Evolutionary conservation across 2,329 filamentous ascomycete genomes (phyloP), one percentile per base, ranked within the genome.

Genomic region (Fusarium pseudoanthophilum): DNA sequence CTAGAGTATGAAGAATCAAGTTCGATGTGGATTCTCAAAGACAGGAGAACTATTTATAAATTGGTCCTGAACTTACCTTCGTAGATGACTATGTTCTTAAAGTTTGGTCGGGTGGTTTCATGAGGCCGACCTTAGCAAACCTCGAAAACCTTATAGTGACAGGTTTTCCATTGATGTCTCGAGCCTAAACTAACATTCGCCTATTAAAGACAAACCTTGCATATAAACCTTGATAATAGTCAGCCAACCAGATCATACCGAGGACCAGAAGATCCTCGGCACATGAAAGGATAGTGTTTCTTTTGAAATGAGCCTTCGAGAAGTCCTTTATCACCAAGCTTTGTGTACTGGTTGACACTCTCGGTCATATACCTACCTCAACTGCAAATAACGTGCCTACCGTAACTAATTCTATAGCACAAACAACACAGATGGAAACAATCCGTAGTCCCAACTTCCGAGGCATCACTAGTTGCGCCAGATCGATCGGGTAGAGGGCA

Each of bases 21-120:
- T 49, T 32, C 21, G 15, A 49, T 3, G 28, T 2, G 28, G 32
- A 13, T 18, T 13, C 3, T 49, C 1, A 18, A 9, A 0, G 5
- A 18, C 28, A 18, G 0, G 21, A 32, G 15, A 32, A 13, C 28
- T 18, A 18, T 24, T 49, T 30, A 24, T n/a, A 32, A 6, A 32
- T 7, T 18, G 3, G 21, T 4, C 1, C 0, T 9, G 4, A 32
- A 4, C 4, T 18, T 5, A 3, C 4, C 28, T n/a, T 32, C 3
- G 5, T 32, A 13, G 0, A 13, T 13, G 21, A 13, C 21, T 6
- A 6, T n/a, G 5, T 13, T 49, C 15, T 13, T 5, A 49, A 32
- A 32, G 46, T 32, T 3, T 18, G 6, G 1, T 16, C 14, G 4
- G 4, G 5, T 15, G 13, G 26, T 15, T 15, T 48, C 5, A 28